Percentiles rank a stretch among this genome's conserved stretches.
Conservation (phyloP, 768 basidiomycete genomes). For the Phallus indusiatus region DNA sequence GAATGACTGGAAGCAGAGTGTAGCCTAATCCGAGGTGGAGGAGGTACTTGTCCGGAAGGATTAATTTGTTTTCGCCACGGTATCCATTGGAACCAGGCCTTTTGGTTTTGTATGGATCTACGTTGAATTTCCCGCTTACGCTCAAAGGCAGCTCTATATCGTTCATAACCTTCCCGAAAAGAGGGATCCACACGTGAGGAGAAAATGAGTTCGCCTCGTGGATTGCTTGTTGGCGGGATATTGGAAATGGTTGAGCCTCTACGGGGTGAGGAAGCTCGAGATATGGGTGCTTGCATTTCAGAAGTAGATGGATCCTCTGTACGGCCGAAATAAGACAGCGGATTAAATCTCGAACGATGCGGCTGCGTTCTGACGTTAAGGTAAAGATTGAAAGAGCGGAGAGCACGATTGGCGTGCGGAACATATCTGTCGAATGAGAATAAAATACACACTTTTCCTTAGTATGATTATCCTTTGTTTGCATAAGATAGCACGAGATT, state of each 20-base stretch:
- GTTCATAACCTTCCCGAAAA: conserved; percentile 89
- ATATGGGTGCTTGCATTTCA: conserved; percentile 25
- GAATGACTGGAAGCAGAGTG: neutral
- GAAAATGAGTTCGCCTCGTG: conserved; percentile 95
- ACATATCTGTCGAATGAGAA: conserved; percentile 77
- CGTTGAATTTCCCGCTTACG: conserved; percentile 58
- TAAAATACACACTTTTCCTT: neutral
- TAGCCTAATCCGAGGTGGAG: neutral
- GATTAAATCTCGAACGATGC: conserved; percentile 47
- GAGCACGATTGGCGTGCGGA: conserved; percentile 85
- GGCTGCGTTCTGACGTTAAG: conserved; percentile 86
- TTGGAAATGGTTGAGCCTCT: conserved; percentile 47
- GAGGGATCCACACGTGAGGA: conserved; percentile 72
- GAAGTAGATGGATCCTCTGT: conserved; percentile 29
- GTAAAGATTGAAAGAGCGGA: conserved; percentile 93
- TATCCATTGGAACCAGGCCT: neutral
- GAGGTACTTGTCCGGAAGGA: neutral
- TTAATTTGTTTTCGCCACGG: neutral
- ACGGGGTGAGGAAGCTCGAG: conserved; percentile 21
- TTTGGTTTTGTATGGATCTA: conserved; percentile 17
- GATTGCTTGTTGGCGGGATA: conserved; percentile 85
- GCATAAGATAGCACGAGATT: neutral
- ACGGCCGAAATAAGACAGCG: conserved; percentile 38
- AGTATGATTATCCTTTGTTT: conserved; percentile 8
- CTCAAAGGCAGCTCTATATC: conserved; percentile 85